Base-by-base conservation (phyloP, 352 stramenopile genomes). In the Pythium coloratum region DNA sequence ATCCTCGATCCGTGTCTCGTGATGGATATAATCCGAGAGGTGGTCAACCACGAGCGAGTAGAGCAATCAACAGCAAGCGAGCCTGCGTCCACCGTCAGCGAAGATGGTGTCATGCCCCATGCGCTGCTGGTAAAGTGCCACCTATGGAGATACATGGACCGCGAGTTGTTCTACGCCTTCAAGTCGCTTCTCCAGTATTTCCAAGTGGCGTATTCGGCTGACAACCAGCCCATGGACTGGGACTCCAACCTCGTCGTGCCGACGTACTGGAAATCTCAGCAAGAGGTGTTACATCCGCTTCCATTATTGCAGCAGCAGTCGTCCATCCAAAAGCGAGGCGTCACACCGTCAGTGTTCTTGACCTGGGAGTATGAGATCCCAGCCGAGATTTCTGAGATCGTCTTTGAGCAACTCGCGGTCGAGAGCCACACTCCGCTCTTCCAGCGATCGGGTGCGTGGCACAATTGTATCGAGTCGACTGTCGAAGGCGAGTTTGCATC, bases 351-450 rank as follows among this genome's bases (percentile, higher is more conserved):
- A 12, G 54, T 47, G 2, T 56, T 34, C 18, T 67, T 67, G 36
- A 69, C 66, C 36, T 80, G 73, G 70, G 70, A 80, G 26, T 77
- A 77, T 51, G 66, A 68, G 7, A 42, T 80, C 6, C 49, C 67
- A 8, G 24, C 36, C 4, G 66, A 71, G 2, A 59, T 77, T 18
- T 62, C 70, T 1, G 66, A 77, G 51, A 70, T 64, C 16, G 34
- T 80, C 0, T 77, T 73, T 24, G 70, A 73, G 33, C 64, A 80
- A 34, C 62, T 80, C 20, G 70, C 66, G 0, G 73, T 80, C 33
- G 55, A 71, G 13, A 77, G 55, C 20, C 63, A 71, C 61, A 72
- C 66, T 8, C 51, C 66, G 2, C 54, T 67, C 1, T n/a, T 76
- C 7, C 26, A 18, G 16, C 55, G 67, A 42, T 66, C 20, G 16